phyloP scores from a whole-genome alignment of 495 filamentous ascomycete species.

The Daldinia concentrica region DNA sequence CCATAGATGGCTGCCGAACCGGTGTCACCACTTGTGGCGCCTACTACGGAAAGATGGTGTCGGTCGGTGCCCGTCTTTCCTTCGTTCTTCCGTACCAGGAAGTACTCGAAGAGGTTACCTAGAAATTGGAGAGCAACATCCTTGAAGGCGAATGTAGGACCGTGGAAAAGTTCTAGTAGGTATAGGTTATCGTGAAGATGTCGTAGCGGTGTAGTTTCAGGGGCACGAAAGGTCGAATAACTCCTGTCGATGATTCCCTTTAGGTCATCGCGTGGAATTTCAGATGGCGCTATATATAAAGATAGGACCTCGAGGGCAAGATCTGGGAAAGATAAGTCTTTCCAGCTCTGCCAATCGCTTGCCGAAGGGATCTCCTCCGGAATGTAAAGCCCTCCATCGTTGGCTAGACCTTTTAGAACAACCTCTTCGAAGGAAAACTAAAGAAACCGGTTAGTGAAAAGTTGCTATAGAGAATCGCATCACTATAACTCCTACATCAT shows the following conservation, averaged over 20 bases:
- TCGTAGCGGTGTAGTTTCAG: conserved; percentile 76
- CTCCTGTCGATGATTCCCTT: conserved; percentile 79
- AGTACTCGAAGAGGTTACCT: conserved; percentile 96
- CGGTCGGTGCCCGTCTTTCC: conserved; percentile 75
- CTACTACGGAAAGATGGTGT: conserved; percentile 88
- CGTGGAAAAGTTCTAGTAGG: conserved; percentile 95
- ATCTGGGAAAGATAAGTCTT: conserved; percentile 77
- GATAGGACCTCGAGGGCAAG: conserved; percentile 78
- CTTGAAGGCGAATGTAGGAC: conserved; percentile 96
- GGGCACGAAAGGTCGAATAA: conserved; percentile 86
- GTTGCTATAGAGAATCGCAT: not conserved
- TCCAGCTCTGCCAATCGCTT: conserved; percentile 75
- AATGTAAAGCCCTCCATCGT: conserved; percentile 89
- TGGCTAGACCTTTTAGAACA: conserved; percentile 88
- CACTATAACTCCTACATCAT: conserved; percentile 66
- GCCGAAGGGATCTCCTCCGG: conserved; percentile 81
- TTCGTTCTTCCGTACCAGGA: conserved; percentile 82
- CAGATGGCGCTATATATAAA: conserved; percentile 81
- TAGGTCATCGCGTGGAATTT: conserved; percentile 83
- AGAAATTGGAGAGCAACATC: conserved; percentile 90
- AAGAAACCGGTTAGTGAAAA: conserved; percentile 7
- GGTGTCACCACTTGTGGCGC: conserved; percentile 93
- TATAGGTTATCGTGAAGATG: conserved; percentile 77
- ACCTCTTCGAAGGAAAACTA: conserved; percentile 91
- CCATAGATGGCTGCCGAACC: conserved; percentile 97